Conservation (phyloP, 306 rosid genomes). For the Sphenostylis stenocarpa region DNA sequence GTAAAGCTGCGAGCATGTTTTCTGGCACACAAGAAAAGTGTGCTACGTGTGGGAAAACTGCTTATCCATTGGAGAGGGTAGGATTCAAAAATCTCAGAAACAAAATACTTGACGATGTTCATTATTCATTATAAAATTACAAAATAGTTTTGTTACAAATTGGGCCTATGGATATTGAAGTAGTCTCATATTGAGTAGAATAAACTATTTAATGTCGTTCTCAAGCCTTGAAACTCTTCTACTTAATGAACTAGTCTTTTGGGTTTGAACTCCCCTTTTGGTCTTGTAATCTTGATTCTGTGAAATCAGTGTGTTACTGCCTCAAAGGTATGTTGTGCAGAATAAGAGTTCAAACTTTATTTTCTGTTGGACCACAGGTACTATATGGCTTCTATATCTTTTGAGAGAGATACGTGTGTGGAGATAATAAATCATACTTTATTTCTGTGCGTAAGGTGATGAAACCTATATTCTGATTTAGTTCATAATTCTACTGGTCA, state of each 20-base stretch:
- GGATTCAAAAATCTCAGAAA: constrained; percentile 5
- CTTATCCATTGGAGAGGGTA: constrained; percentile 96
- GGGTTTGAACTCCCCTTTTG: background rate
- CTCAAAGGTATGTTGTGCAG: background rate
- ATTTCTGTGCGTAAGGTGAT: constrained; percentile 4
- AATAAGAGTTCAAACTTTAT: constrained; percentile 19
- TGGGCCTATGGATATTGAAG: background rate
- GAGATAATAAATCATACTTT: background rate
- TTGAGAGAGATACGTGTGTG: background rate
- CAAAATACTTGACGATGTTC: background rate
- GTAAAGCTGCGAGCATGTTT: constrained; percentile 97
- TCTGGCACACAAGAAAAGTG: constrained; percentile 96
- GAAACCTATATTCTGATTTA: background rate
- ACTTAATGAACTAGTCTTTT: too few relatives aligned
- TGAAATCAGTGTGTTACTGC: background rate
- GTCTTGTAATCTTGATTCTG: constrained; percentile 16
- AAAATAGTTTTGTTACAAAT: background rate
- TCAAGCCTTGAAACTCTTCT: too few relatives aligned
- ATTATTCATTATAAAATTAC: background rate
- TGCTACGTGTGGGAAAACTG: constrained; percentile 91
- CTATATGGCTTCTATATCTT: constrained; percentile 5
- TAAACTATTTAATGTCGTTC: too few relatives aligned
- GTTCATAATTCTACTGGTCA: constrained; percentile 6
- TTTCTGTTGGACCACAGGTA: constrained; percentile 1
- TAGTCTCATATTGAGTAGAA: too few relatives aligned